Evolutionary conservation across 768 basidiomycete species (phyloP).

Genomic region (Leucocoprinus sp.): DNA sequence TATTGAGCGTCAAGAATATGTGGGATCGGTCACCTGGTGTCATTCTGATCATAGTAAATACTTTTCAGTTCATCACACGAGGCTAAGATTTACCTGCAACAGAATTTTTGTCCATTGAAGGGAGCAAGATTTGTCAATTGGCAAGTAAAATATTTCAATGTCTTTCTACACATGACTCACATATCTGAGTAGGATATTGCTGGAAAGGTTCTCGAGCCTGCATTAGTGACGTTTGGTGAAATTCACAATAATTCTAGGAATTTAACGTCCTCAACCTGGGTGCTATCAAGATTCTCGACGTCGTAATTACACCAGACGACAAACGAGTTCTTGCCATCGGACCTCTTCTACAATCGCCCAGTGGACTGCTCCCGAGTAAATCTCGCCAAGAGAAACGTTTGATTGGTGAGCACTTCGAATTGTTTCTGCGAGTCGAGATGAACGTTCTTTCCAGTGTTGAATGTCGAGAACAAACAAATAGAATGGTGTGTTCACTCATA

Average conservation of each 20-base stretch:
- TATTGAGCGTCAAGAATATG: conserved; percentile 44
- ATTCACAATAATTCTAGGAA: conserved; percentile 25
- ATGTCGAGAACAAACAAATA: conserved; percentile 52
- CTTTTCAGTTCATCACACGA: not conserved
- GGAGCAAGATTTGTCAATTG: conserved; percentile 49
- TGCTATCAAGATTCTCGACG: conserved; percentile 58
- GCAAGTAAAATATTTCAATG: conserved; percentile 24
- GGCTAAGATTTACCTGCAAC: not conserved
- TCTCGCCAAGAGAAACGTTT: conserved; percentile 68
- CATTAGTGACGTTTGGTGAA: not conserved
- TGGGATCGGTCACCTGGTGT: conserved; percentile 65
- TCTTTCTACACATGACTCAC: not conserved
- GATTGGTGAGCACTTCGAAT: conserved; percentile 41
- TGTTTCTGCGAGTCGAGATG: not conserved
- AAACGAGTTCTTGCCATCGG: conserved; percentile 59
- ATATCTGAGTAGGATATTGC: conserved; percentile 37
- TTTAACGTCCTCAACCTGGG: conserved; percentile 52
- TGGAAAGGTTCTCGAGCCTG: conserved; percentile 36
- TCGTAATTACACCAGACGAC: conserved; percentile 63
- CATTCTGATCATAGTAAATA: conserved; percentile 49
- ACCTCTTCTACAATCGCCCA: conserved; percentile 53
- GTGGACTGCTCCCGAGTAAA: conserved; percentile 59
- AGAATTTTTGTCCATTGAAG: conserved; percentile 72
- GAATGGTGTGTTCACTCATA: conserved; percentile 44
- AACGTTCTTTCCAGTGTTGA: conserved; percentile 41